Evolutionary conservation across 2,329 filamentous ascomycete species (phyloP), one percentile per base, ranked within the genome.

Genomic region (Lasiodiplodia theobromae): DNA sequence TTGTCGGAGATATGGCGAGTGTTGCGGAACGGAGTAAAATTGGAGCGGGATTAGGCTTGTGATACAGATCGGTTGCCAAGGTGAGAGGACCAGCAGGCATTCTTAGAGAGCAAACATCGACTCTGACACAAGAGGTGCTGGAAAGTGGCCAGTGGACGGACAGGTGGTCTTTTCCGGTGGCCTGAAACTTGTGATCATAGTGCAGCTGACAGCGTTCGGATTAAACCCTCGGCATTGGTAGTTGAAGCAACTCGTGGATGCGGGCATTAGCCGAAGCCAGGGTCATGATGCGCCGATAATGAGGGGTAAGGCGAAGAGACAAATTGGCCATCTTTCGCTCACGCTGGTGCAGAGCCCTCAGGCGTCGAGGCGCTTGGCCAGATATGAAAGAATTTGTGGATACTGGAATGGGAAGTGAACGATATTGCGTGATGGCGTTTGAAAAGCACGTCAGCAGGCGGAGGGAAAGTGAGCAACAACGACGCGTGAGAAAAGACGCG

Each of bases 401-500:
- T 38, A 28, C 54, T 56, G 12, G 3, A 60, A 49, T 31, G 40
- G 38, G 57, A 49, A 62, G 38, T 44, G 6, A 40, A 34, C 51
- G 58, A 51, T 51, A 63, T 64, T 64, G 60, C 60, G 60, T 64
- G 60, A 47, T 52, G 60, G 28, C 18, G 28, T 34, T 38, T n/a
- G 47, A 28, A 28, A 31, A 64, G 60, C 60, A 64, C 60, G 60
- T 64, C 60, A 64, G 31, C 18, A 31, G 47, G 14, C 5, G 44
- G 28, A 21, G 21, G 34, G 21, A 28, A 49, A 44, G 23, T 10
- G 52, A 16, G 25, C 28, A 21, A 11, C 14, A 31, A n/a, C 44
- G 44, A 56, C 28, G 53, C 25, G 28, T 21, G 16, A 56, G 28
- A 47, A 49, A 49, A 49, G 40, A 60, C 58, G 44, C 58, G n/a